These are phyloP conservation scores for Platanthera guangdongensis DNA, from an alignment of 106 monocot genomes.

Conservation along the genomic window DNA sequence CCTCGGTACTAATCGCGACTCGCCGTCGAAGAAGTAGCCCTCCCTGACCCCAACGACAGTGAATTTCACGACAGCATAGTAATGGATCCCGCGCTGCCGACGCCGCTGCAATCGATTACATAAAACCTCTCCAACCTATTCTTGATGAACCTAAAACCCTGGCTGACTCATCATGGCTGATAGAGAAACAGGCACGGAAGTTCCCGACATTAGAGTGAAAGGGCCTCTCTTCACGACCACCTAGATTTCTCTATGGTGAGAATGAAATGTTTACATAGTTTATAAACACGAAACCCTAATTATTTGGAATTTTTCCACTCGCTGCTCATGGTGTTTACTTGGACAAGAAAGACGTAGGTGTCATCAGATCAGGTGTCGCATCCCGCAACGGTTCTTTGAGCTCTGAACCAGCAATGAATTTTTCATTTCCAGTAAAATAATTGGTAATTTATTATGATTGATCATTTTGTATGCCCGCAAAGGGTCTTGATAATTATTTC, in stretches of 20 bases:
- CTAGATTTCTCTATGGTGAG: constrained; percentile 36
- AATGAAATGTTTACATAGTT: not conserved
- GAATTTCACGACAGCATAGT: no score
- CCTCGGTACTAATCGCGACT: no score
- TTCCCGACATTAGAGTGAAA: constrained; percentile 10
- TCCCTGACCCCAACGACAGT: no score
- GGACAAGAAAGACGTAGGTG: constrained; percentile 8
- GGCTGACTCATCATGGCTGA: not conserved
- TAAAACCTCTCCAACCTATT: no score
- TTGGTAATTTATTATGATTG: no score
- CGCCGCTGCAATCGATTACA: no score
- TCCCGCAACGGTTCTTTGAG: not conserved
- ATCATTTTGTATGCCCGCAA: no score
- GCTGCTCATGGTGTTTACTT: not conserved
- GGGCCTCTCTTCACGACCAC: constrained; percentile 31
- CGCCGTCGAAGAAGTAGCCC: no score
- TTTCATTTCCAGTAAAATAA: no score
- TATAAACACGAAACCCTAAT: not conserved
- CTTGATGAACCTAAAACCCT: no score
- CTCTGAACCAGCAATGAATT: not conserved
- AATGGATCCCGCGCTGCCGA: no score
- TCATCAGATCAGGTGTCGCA: not conserved
- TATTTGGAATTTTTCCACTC: not conserved
- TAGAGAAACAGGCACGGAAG: constrained; percentile 1
- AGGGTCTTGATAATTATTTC: no score